Conservation (phyloP, 805 yeast species). For the Lipomyces yamadae region DNA sequence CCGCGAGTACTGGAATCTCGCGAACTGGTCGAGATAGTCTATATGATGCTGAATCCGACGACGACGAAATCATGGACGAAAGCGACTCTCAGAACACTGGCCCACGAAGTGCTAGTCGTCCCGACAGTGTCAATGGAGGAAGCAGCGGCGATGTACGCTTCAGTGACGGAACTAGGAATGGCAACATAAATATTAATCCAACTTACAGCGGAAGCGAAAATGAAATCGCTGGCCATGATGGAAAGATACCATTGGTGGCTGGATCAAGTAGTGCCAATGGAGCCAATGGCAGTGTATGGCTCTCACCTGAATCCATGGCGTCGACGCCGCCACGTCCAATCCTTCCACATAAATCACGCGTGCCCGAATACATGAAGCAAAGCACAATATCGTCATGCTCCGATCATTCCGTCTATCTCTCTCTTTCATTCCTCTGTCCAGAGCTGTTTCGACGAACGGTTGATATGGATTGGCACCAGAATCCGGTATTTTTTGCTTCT, state of each 20-base stretch:
- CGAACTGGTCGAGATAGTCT: not conserved
- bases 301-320: not conserved
- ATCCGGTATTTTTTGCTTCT: not conserved
- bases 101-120: not conserved
- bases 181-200: too few species aligned
- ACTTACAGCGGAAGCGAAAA: not conserved
- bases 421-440: conserved; percentile 25
- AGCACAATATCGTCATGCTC: conserved; percentile 25
- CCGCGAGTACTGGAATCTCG: not conserved
- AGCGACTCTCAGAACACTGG: conserved; percentile 1
- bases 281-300: not conserved
- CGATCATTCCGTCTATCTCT: conserved; percentile 21
- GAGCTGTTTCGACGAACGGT: conserved; percentile 20
- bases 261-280: not conserved
- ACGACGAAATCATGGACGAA: not conserved
- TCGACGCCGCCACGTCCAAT: not conserved
- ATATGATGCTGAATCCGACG: not conserved
- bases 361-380: conserved; percentile 18
- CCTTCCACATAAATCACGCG: not conserved
- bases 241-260: not conserved
- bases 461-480: conserved; percentile 10
- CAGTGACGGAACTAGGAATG: not conserved
- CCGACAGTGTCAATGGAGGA: not conserved
- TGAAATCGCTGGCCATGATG: not conserved
- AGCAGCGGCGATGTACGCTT: not conserved